phyloP scores from a whole-genome alignment of 2,329 filamentous ascomycete species.

The Xylariomycetidae sp. region DNA sequence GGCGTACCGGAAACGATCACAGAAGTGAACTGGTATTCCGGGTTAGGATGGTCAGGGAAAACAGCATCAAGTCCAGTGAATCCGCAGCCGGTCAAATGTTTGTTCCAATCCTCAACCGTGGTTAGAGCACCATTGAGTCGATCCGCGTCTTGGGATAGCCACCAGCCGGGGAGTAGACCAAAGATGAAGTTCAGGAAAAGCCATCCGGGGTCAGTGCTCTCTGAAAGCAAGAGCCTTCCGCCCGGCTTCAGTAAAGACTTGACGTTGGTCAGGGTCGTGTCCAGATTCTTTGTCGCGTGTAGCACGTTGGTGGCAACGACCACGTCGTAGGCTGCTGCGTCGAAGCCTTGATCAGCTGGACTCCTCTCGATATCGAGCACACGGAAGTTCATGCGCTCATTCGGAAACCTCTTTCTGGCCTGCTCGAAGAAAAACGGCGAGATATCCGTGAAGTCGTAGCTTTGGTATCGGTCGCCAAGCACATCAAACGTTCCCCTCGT shows the following conservation, averaged over 20 bases:
- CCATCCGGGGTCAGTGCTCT: slow-evolving; percentile 13
- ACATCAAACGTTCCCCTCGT: slow-evolving; percentile 14
- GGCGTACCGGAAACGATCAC: slow-evolving; percentile 20
- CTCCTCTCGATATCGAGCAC: slow-evolving; percentile 21
- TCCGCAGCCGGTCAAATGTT: slow-evolving; percentile 6
- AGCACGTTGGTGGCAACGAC: slow-evolving; percentile 22
- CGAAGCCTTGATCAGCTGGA: slow-evolving; percentile 22
- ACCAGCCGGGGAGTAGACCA: slow-evolving; percentile 33
- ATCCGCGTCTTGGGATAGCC: slow-evolving; percentile 27
- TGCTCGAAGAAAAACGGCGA: slow-evolving; percentile 16
- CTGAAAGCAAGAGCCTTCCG: slow-evolving; percentile 27
- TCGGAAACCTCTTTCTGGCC: slow-evolving; percentile 14
- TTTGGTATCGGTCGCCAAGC: slow-evolving; percentile 13
- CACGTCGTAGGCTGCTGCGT: slow-evolving; percentile 15
- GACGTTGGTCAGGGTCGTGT: slow-evolving; percentile 18
- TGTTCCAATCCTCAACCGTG: slow-evolving; percentile 11
- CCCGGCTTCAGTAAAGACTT: slow-evolving; percentile 23
- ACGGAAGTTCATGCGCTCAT: slow-evolving; percentile 17
- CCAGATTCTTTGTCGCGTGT: slow-evolving; percentile 21
- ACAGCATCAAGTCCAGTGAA: slow-evolving; percentile 23
- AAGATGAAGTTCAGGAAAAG: slow-evolving; percentile 18
- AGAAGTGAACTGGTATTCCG: slow-evolving; percentile 13
- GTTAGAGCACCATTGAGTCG: slow-evolving; percentile 19
- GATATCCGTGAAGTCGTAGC: slow-evolving; percentile 16
- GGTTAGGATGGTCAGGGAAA: slow-evolving; percentile 12